Base-by-base conservation (phyloP, 176 grass and related monocot species). In the Bothriochloa decipiens region DNA sequence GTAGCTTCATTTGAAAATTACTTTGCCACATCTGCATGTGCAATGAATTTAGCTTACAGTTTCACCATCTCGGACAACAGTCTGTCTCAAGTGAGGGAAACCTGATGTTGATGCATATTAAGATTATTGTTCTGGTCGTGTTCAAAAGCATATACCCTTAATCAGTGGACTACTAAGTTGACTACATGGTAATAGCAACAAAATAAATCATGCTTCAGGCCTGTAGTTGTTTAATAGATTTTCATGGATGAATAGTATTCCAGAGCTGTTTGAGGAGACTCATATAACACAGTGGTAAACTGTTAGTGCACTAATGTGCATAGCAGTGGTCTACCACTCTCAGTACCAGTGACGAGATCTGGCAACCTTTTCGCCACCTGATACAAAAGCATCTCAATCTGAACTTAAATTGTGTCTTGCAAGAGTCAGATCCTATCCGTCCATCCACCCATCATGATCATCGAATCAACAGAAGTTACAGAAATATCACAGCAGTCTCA, bases 1-100 rank as follows among this genome's bases (percentile, higher is more conserved):
- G 86, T 89, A 79, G 66, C 45, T 86, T 68, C 52, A 65, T 74
- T 92, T 77, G 57, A 74, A 73, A 53, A 10, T 72, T 90, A 64
- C 22, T 79, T 74, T 80, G 50, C 15, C 25, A 60, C 23, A 33
- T 74, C 75, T 81, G 50, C 22, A 61, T 41, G 41, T 65, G 58
- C 49, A 81, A 76, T 62, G 45, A 86, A 42, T 72, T 65, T 78
- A 83, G 33, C 45, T 74, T 68, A 46, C 55, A 68, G 65, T 78
- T n/a, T 67, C 46, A 22, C 8, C 33, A 45, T 57, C 22, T 83
- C 68, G 36, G 49, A 68, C 28, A 86, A 41, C 8, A 49, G 52
- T 78, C 12, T 50, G 15, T 86, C 78, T 85, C 76, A 35, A 65
- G 41, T 40, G 68, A 50, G 22, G 58, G 66, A 49, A 82, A 36